Conservation (phyloP, 2,329 filamentous ascomycete species). For the Ophiostoma montium region DNA sequence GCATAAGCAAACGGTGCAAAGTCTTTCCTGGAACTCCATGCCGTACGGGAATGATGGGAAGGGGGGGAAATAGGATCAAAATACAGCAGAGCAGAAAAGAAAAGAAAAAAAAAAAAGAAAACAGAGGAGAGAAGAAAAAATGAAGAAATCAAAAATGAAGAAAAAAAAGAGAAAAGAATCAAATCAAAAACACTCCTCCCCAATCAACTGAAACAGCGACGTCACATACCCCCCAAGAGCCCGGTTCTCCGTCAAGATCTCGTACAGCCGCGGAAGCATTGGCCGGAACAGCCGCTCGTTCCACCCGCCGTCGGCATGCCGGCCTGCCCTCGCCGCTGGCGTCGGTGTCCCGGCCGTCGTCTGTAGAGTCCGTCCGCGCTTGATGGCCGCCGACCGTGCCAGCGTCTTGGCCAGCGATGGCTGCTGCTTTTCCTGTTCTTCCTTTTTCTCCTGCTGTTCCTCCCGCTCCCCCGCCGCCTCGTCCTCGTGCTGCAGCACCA, state of each 20-base stretch:
- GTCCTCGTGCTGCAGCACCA: slow-evolving; percentile 13
- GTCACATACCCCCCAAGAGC: slow-evolving; percentile 30
- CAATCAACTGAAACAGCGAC: slow-evolving; percentile 20
- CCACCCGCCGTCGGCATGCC: slow-evolving; percentile 36
- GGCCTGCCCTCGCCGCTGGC: not conserved
- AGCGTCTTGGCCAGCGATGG: slow-evolving; percentile 1
- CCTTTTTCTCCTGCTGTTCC: slow-evolving; percentile 26
- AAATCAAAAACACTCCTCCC: not conserved
- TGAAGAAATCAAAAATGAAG: not conserved
- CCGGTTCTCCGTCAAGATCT: slow-evolving; percentile 56
- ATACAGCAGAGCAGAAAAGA: no score
- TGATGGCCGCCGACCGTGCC: not conserved
- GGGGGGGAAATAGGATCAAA: no score
- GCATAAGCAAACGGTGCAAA: no score
- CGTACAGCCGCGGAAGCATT: slow-evolving; percentile 49
- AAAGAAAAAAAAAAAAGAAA: not conserved
- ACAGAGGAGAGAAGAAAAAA: not conserved
- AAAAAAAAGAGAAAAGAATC: not conserved
- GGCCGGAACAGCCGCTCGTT: slow-evolving; percentile 55
- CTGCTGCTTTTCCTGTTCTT: not conserved
- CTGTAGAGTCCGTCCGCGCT: not conserved
- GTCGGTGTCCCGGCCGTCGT: not conserved
- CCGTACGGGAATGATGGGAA: no score
- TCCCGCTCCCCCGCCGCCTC: slow-evolving; percentile 34
- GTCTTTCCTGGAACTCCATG: no score